These are phyloP conservation scores for Monotropa hypopitys DNA, from an alignment of 179 eudicot genomes.

Conservation along the genomic window DNA sequence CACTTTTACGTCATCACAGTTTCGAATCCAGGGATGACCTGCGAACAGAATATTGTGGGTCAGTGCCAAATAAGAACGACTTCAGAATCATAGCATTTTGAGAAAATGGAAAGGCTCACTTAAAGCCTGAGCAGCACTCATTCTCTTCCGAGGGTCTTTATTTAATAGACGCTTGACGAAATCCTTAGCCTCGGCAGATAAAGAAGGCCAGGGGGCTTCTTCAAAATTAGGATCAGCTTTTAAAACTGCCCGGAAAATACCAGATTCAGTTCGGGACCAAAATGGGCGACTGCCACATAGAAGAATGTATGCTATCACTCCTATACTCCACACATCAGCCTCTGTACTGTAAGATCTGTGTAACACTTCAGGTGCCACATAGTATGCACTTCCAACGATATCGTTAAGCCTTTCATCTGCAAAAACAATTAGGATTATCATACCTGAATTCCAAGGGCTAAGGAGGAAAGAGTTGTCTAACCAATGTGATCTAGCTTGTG, in stretches of 20 bases:
- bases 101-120: conserved; percentile 32
- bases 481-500: not conserved
- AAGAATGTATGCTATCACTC: conserved; percentile 75
- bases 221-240: conserved; percentile 79
- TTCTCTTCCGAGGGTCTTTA: conserved; percentile 79
- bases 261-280: conserved; percentile 91
- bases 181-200: conserved; percentile 69
- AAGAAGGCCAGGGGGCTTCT: conserved; percentile 75
- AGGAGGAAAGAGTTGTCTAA: conserved; percentile 1
- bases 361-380: conserved; percentile 91
- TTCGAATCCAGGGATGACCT: conserved; percentile 90
- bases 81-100: not conserved
- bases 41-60: conserved; percentile 13
- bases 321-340: conserved; percentile 92
- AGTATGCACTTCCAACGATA: conserved; percentile 88
- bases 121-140: conserved; percentile 77
- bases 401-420: conserved; percentile 83
- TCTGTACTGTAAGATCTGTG: conserved; percentile 77
- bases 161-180: conserved; percentile 71
- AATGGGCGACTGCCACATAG: conserved; percentile 90
- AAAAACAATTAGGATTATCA: conserved; percentile 2
- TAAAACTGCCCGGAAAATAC: conserved; percentile 72
- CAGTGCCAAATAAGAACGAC: not conserved
- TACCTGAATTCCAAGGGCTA: not conserved
- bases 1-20: conserved; percentile 32